Conservation (phyloP, 2,329 filamentous ascomycete genomes). For the Aschersonia sp. region DNA sequence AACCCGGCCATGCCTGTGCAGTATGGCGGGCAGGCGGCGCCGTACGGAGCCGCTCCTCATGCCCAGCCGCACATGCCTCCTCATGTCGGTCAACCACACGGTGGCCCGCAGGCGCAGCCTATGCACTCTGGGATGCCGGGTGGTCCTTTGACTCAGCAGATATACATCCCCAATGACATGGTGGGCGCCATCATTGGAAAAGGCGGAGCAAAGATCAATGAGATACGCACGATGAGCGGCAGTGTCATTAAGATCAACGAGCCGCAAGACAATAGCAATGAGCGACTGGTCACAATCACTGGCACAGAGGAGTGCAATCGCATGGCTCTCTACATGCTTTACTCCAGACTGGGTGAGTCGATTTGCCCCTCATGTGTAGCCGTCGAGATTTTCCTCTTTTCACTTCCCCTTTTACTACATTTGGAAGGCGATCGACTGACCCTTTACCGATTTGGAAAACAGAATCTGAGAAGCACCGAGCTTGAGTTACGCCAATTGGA, state of each 20-base stretch:
- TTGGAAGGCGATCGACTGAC: too few relatives aligned
- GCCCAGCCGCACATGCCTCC: constrained; percentile 60
- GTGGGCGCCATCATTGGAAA: constrained; percentile 98
- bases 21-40: constrained; percentile 61
- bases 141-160: constrained; percentile 81
- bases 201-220: constrained; percentile 97
- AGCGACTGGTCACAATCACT: constrained; percentile 91
- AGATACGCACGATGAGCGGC: constrained; percentile 90
- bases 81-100: constrained; percentile 39
- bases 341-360: constrained; percentile 77
- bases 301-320: constrained; percentile 97
- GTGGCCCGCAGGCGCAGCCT: constrained; percentile 58
- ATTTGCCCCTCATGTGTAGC: neutral
- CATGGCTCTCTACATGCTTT: constrained; percentile 99
- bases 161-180: constrained; percentile 99
- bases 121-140: constrained; percentile 48
- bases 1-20: constrained; percentile 55
- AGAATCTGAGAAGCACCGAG: constrained; percentile 32
- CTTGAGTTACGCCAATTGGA: constrained; percentile 10
- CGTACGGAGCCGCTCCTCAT: constrained; percentile 63
- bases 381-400: constrained; percentile 11
- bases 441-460: constrained; percentile 1
- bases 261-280: constrained; percentile 96
- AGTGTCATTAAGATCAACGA: constrained; percentile 99
- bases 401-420: too few relatives aligned